Evolutionary conservation across 2,329 filamentous ascomycete genomes (phyloP).

Genomic region (Cladosporium sp.): DNA sequence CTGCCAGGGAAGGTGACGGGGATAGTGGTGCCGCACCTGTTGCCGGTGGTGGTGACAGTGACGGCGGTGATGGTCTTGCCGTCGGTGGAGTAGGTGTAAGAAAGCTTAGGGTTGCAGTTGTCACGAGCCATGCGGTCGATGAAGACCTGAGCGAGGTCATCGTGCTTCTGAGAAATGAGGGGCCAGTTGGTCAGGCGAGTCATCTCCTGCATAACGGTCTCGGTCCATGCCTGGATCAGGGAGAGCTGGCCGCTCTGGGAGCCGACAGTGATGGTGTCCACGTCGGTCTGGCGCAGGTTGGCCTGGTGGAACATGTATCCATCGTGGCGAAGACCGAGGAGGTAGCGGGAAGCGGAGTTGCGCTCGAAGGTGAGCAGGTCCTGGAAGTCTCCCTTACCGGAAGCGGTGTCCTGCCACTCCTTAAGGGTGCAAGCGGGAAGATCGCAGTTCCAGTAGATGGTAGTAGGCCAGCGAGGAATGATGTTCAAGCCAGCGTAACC

Average conservation of each 20-base stretch:
- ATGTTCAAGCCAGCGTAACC: slow-evolving; percentile 60
- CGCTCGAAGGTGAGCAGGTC: slow-evolving; percentile 56
- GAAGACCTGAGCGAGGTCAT: slow-evolving; percentile 57
- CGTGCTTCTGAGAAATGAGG: slow-evolving; percentile 58
- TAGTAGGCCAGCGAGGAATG: slow-evolving; percentile 62
- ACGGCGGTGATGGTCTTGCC: slow-evolving; percentile 52
- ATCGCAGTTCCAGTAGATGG: slow-evolving; percentile 68
- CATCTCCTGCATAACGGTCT: slow-evolving; percentile 57
- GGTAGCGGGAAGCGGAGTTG: slow-evolving; percentile 57
- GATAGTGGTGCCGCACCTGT: slow-evolving; percentile 54
- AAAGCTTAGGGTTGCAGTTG: slow-evolving; percentile 54
- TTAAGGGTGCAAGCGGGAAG: slow-evolving; percentile 57
- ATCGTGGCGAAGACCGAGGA: slow-evolving; percentile 59
- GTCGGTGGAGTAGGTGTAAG: slow-evolving; percentile 48
- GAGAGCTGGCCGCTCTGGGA: slow-evolving; percentile 51
- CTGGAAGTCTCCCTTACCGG: slow-evolving; percentile 55
- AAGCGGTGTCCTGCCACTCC: slow-evolving; percentile 64
- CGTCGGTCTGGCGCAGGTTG: slow-evolving; percentile 57
- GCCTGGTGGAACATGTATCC: slow-evolving; percentile 67
- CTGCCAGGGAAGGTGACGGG: slow-evolving; percentile 57
- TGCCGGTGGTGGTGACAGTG: slow-evolving; percentile 52
- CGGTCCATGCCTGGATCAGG: slow-evolving; percentile 60
- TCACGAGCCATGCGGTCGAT: slow-evolving; percentile 56
- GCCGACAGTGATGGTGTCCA: slow-evolving; percentile 52
- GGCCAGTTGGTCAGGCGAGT: slow-evolving; percentile 57